These are phyloP conservation scores for Funneliformis mosseae DNA, from an alignment of 192 early-diverging fungal genomes.

Conservation along the genomic window DNA sequence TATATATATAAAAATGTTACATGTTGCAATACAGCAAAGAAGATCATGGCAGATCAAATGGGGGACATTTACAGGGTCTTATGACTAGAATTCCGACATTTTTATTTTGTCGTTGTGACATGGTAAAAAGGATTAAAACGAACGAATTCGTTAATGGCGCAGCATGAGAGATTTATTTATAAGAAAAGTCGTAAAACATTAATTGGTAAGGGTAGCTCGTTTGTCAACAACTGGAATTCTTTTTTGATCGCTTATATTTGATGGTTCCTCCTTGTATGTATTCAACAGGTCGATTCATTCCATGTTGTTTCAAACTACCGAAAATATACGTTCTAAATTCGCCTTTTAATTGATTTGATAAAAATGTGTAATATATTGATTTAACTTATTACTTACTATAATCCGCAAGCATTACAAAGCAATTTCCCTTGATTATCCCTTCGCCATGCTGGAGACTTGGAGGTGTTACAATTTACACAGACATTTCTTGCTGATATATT, in stretches of 20 bases:
- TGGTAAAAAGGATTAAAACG: too few species aligned
- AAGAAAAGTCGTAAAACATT: background rate
- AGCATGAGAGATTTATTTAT: too few species aligned
- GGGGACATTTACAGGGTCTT: too few species aligned
- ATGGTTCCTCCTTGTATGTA: background rate
- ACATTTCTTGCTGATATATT: background rate
- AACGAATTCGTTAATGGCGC: too few species aligned
- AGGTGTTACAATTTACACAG: conserved; percentile 75
- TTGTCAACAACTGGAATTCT: background rate
- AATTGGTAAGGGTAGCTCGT: too few species aligned
- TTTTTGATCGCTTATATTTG: background rate
- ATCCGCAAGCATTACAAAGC: conserved; percentile 91
- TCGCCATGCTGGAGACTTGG: conserved; percentile 74
- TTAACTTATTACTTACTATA: conserved; percentile 60
- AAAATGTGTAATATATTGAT: background rate
- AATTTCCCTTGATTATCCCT: conserved; percentile 66
- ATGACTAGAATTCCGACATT: too few species aligned
- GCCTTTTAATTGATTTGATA: background rate
- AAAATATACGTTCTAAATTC: background rate
- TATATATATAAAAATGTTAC: too few species aligned
- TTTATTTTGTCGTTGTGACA: too few species aligned
- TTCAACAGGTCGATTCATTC: background rate
- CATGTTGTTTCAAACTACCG: background rate
- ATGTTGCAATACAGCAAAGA: too few species aligned
- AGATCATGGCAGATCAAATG: too few species aligned